Base-by-base conservation (phyloP, 495 filamentous ascomycete genomes). In the Diplogelasinospora grovesii region DNA sequence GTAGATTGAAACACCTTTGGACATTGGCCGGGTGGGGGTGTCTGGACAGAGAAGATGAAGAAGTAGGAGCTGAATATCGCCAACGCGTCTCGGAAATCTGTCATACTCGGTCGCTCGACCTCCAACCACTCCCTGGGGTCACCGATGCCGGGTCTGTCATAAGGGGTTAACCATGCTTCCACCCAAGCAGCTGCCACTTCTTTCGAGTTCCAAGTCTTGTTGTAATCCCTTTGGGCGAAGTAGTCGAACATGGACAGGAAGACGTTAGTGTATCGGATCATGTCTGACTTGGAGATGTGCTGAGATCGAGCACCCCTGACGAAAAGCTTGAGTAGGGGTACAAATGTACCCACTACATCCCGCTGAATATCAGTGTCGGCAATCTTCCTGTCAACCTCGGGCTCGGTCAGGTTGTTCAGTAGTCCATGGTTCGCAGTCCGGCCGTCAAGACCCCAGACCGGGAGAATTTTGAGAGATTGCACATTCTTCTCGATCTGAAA, bases 11-110 rank as follows among this genome's bases (percentile, higher is more conserved):
- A 82, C 1, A 82, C 72, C n/a, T 61, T 64, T 5, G 79, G 79
- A 20, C 81, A 77, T 41, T 74, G 67, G 28, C 79, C 75, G 0
- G 79, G 79, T n/a, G n/a, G n/a, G n/a, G n/a, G n/a, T 2, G 82
- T 70, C 5, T 77, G 78, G 6, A 83, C 75, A 0, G 77, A 78
- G 56, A 82, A 82, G 48, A 83, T 81, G 59, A 83, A 83, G 27
- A 83, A 68, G 47, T 79, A 83, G 1, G 78, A 71, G 40, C 69
- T 77, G 75, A 75, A 83, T 5, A 83, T 68, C 41, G 78, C 73
- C 14, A 82, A 45, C 2, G 77, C 74, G 18, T 61, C 60, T 30
- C 78, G 72, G 9, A 83, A 67, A 22, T 81, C 69, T 0, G 59
- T 56, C 20, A 82, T 48, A 2, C 75, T 81, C 0, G 79, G 79